Conservation (phyloP, 2,329 filamentous ascomycete species). For the Pleurostoma richardsiae region DNA sequence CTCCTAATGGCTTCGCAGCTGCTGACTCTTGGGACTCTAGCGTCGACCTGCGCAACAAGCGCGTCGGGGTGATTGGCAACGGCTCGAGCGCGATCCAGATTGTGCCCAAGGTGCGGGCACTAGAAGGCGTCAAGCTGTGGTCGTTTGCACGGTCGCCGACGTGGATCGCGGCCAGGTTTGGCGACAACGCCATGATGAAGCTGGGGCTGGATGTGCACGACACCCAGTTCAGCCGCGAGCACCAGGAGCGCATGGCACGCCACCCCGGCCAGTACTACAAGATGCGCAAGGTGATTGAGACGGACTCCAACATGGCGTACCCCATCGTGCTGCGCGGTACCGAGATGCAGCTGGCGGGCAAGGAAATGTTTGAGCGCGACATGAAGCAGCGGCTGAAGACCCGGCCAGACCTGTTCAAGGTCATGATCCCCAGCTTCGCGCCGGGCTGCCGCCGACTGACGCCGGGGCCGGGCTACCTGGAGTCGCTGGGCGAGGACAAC, state of each 20-base stretch:
- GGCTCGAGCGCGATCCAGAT: constrained; percentile 13
- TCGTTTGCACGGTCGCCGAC: constrained; percentile 14
- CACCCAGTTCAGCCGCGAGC: constrained; percentile 29
- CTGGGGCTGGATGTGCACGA: constrained; percentile 13
- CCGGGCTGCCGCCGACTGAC: constrained; percentile 39
- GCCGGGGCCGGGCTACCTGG: constrained; percentile 39
- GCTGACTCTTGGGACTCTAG: background rate
- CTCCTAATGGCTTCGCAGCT: background rate
- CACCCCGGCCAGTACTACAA: constrained; percentile 30
- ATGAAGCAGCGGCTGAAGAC: constrained; percentile 34
- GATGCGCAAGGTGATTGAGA: constrained; percentile 39
- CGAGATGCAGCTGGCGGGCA: constrained; percentile 24
- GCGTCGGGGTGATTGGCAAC: constrained; percentile 13
- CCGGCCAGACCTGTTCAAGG: constrained; percentile 37
- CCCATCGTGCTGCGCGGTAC: constrained; percentile 30
- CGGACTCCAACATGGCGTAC: constrained; percentile 35
- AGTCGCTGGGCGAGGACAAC: constrained; percentile 33
- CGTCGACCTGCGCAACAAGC: constrained; percentile 8
- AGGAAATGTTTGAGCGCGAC: constrained; percentile 22
- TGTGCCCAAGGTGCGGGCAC: background rate
- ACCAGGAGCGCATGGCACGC: constrained; percentile 26
- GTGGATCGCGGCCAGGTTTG: constrained; percentile 16
- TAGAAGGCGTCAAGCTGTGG: constrained; percentile 7
- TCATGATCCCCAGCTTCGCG: constrained; percentile 35
- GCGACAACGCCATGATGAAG: constrained; percentile 16